Evolutionary conservation across 2,329 filamentous ascomycete genomes (phyloP).

Genomic region (Apiospora koreana): DNA sequence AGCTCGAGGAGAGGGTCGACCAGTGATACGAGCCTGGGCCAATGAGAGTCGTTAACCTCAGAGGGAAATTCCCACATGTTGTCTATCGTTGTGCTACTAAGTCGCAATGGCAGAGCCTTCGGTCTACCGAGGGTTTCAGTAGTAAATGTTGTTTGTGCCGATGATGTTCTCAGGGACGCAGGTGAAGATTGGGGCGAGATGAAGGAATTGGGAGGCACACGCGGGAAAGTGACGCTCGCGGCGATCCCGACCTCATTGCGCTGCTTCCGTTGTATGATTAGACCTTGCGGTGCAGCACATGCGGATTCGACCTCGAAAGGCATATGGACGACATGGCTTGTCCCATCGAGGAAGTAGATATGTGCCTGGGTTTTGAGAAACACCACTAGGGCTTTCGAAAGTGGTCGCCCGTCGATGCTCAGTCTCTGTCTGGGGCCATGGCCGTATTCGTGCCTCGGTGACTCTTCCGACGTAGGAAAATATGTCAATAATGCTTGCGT

Average conservation of each 20-base stretch:
- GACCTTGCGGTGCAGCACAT: slow-evolving; percentile 77
- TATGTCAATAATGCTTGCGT: slow-evolving; percentile 83
- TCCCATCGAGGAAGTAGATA: slow-evolving; percentile 86
- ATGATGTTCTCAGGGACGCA: slow-evolving; percentile 48
- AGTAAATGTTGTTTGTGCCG: slow-evolving; percentile 55
- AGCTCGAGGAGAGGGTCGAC: slow-evolving; percentile 85
- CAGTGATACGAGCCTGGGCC: slow-evolving; percentile 78
- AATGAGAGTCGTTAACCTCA: slow-evolving; percentile 57
- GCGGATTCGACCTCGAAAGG: slow-evolving; percentile 92
- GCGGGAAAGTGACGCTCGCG: slow-evolving; percentile 56
- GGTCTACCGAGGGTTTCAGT: slow-evolving; percentile 57
- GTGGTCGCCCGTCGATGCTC: slow-evolving; percentile 22
- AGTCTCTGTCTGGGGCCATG: slow-evolving; percentile 21
- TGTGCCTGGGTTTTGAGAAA: slow-evolving; percentile 92
- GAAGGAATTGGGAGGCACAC: slow-evolving; percentile 81
- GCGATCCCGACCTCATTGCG: slow-evolving; percentile 50
- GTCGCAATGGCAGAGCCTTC: slow-evolving; percentile 53
- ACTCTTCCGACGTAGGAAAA: slow-evolving; percentile 63
- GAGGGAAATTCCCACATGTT: slow-evolving; percentile 58
- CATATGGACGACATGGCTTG: slow-evolving; percentile 86
- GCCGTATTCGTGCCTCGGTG: background rate
- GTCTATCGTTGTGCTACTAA: slow-evolving; percentile 53
- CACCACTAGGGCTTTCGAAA: slow-evolving; percentile 77
- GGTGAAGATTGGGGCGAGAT: slow-evolving; percentile 66
- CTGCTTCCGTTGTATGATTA: slow-evolving; percentile 83